A percentile compares a stretch with the other conserved stretches of the same genome.
These are phyloP conservation scores for Rhododendron kiyosumense DNA, from an alignment of 148 eudicot species.

Conservation along the genomic window DNA sequence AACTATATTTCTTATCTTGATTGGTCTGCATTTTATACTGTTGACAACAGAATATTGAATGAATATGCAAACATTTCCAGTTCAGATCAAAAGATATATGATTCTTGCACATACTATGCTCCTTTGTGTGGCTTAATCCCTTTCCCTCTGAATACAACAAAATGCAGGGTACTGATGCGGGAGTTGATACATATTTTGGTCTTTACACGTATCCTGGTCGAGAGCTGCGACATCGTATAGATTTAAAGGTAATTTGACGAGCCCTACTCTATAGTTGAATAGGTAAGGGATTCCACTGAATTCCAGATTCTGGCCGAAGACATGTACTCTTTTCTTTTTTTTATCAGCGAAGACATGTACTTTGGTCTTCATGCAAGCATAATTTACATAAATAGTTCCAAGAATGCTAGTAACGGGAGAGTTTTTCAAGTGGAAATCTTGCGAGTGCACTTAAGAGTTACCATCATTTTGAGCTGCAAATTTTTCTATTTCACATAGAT, in stretches of 20 bases:
- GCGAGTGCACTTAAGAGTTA: not conserved
- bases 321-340: not conserved
- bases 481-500: not conserved
- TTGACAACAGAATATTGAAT: not conserved
- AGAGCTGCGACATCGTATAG: slow-evolving; percentile 89
- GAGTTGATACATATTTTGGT: slow-evolving; percentile 94
- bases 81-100: not conserved
- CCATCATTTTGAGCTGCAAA: not conserved
- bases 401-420: not conserved
- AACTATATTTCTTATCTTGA: not conserved
- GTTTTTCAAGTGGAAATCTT: not conserved
- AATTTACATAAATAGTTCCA: not conserved
- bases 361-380: not conserved
- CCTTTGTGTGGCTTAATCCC: not conserved
- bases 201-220: slow-evolving; percentile 92
- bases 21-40: not conserved
- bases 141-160: not conserved
- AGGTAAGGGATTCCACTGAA: not conserved
- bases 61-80: not conserved
- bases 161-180: slow-evolving; percentile 73
- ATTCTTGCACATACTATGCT: not conserved
- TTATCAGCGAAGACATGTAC: not conserved
- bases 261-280: not conserved
- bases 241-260: slow-evolving; percentile 57
- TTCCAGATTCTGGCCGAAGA: not conserved